These are phyloP conservation scores for Leccinum olivaceopallidum DNA, from an alignment of 768 basidiomycete species.

Conservation along the genomic window DNA sequence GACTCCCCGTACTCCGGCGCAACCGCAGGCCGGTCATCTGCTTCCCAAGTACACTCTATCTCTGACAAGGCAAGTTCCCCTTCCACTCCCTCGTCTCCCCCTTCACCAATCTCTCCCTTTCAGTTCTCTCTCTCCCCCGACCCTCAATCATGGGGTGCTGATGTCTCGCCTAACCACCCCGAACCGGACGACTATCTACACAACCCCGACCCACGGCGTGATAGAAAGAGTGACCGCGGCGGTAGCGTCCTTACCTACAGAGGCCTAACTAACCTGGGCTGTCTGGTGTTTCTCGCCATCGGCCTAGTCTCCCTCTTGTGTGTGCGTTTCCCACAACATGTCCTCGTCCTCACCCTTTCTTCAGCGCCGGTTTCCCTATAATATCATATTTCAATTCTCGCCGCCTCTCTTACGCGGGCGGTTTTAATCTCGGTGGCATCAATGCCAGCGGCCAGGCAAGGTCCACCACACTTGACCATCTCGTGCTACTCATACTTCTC, in stretches of 20 bases:
- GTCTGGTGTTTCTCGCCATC: slow-evolving; percentile 53
- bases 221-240: slow-evolving; percentile 51
- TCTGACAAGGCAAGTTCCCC: slow-evolving; percentile 53
- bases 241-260: slow-evolving; percentile 66
- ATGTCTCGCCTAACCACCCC: slow-evolving; percentile 53
- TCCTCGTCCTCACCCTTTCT: slow-evolving; percentile 2
- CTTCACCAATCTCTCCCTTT: slow-evolving; percentile 1
- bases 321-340: slow-evolving; percentile 20
- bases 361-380: slow-evolving; percentile 64
- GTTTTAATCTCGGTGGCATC: slow-evolving; percentile 76
- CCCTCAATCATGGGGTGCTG: slow-evolving; percentile 70
- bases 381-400: slow-evolving; percentile 54
- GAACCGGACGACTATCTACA: slow-evolving; percentile 76
- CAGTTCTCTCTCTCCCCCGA: slow-evolving; percentile 77
- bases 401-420: slow-evolving; percentile 49
- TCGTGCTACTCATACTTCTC: slow-evolving; percentile 2
- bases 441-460: slow-evolving; percentile 71
- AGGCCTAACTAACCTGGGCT: slow-evolving; percentile 73
- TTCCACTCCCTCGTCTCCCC: neutral
- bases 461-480: neutral
- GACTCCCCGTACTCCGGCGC: slow-evolving; percentile 42
- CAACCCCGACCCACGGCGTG: slow-evolving; percentile 67
- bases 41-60: slow-evolving; percentile 42
- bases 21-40: slow-evolving; percentile 32
- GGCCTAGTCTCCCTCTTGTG: slow-evolving; percentile 64